Base-by-base conservation (phyloP, 2,329 filamentous ascomycete genomes). In the Xylariaceae sp. region DNA sequence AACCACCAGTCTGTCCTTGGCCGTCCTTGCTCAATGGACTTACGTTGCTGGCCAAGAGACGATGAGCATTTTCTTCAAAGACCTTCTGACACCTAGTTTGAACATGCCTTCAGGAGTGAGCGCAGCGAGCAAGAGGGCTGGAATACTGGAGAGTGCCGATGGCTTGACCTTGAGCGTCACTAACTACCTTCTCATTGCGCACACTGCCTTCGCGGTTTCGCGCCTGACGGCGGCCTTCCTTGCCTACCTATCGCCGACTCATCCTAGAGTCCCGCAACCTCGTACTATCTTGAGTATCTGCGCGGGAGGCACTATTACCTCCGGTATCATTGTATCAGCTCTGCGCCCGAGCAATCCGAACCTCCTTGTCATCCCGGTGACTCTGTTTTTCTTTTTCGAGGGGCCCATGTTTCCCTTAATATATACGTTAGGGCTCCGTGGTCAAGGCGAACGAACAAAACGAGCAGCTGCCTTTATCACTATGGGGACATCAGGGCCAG, bases 401-500 rank as follows among this genome's bases (percentile, higher is more conserved):
- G 89, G 87, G 0, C 90, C 91, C 55, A 84, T 90, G 66, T 96
- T 90, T 79, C 91, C 92, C 0, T 85, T 92, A 1, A 86, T 94
- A 61, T 91, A 92, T 65, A 86, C 89, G 2, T 81, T 94, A 10
- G 89, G 88, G 2, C 86, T 96, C 60, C 84, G 90, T 2, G 90
- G 91, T 0, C 83, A 95, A 53, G 91, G 91, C 0, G 81, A 83
- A n/a, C 82, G 90, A 64, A 92, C 88, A 3, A 95, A 95, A 75
- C 82, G 87, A 52, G 90, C 88, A 0, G 87, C 88, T 0, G 88
- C 88, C 1, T 89, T 85, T 72, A 86, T 95, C 64, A 89, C 92
- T 1, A 90, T 87, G 71, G 88, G 87, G 53, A 88, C 86, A 1
- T 86, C 83, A 1, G 89, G 89, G 1, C 88, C 89, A 9, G 88